phyloP scores from a whole-genome alignment of 352 stramenopile genomes.

The Phytophthora macrochlamydospora region DNA sequence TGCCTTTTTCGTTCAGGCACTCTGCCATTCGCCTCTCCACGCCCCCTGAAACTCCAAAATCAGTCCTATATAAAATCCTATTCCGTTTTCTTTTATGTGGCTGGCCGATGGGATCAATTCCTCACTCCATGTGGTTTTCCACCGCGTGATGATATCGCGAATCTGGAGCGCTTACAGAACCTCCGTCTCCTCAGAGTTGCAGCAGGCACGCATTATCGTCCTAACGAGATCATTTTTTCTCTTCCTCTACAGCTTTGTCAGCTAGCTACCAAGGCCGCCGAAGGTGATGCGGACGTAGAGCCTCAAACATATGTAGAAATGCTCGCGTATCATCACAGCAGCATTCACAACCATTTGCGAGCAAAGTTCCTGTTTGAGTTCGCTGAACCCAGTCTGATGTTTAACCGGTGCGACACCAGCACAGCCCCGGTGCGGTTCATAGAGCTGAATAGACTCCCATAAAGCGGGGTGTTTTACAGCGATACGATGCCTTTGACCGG shows the following conservation, averaged over 20 bases:
- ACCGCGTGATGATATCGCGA: no score
- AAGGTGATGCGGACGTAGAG: not conserved
- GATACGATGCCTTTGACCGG: no score
- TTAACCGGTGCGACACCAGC: not conserved
- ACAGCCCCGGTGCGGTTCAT: not conserved
- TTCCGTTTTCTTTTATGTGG: constrained; percentile 18
- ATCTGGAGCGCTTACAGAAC: no score
- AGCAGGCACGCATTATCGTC: constrained; percentile 8
- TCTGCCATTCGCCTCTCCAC: constrained; percentile 11
- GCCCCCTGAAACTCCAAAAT: constrained; percentile 19
- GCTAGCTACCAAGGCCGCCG: not conserved
- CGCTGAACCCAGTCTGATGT: not conserved
- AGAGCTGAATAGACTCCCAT: constrained; percentile 18
- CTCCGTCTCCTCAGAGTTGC: not conserved
- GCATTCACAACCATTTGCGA: constrained; percentile 7
- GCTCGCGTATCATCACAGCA: no score
- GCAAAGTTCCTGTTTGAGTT: constrained; percentile 7
- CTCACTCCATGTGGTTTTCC: constrained; percentile 9
- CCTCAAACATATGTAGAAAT: no score
- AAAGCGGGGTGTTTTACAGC: not conserved
- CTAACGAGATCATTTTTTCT: constrained; percentile 9
- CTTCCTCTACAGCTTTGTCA: constrained; percentile 9
- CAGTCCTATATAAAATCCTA: constrained; percentile 22
- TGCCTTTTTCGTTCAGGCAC: no score
- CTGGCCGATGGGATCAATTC: constrained; percentile 17